phyloP scores from a whole-genome alignment of 768 basidiomycete genomes.

The Coprinopsis cinerea region DNA sequence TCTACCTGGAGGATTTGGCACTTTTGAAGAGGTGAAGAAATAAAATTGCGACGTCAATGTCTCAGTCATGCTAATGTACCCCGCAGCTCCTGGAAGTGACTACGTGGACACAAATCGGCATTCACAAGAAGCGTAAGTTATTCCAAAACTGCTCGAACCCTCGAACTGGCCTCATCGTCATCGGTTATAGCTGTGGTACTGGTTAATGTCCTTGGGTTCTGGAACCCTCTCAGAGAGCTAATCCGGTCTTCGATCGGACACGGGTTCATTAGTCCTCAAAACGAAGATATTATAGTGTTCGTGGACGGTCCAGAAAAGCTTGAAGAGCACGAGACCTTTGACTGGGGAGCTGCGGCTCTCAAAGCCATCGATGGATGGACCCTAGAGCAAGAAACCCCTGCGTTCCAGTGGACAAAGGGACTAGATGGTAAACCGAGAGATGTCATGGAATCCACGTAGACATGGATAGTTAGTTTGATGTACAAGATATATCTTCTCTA shows the following conservation, averaged over 20 bases:
- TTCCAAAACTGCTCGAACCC: too few species aligned
- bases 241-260: conserved; percentile 59
- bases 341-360: conserved; percentile 75
- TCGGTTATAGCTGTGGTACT: conserved; percentile 63
- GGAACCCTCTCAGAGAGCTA: conserved; percentile 72
- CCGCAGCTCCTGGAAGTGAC: conserved; percentile 79
- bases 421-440: conserved; percentile 22
- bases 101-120: conserved; percentile 91
- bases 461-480: background rate
- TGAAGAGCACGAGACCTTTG: conserved; percentile 50
- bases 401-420: conserved; percentile 48
- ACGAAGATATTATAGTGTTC: conserved; percentile 60
- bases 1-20: conserved; percentile 91
- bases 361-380: conserved; percentile 61
- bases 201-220: conserved; percentile 83
- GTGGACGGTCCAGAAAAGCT: conserved; percentile 64
- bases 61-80: conserved; percentile 4
- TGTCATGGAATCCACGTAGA: conserved; percentile 5
- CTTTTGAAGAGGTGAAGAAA: conserved; percentile 88
- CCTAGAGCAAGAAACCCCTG: conserved; percentile 19
- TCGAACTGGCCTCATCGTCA: background rate
- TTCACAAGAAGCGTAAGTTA: conserved; percentile 76
- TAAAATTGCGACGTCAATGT: background rate
- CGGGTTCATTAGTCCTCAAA: conserved; percentile 68
- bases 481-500: conserved; percentile 1